Evolutionary conservation across 306 rosid genomes (phyloP), one percentile per base, ranked within the genome.

Genomic region (Senna siamea): DNA sequence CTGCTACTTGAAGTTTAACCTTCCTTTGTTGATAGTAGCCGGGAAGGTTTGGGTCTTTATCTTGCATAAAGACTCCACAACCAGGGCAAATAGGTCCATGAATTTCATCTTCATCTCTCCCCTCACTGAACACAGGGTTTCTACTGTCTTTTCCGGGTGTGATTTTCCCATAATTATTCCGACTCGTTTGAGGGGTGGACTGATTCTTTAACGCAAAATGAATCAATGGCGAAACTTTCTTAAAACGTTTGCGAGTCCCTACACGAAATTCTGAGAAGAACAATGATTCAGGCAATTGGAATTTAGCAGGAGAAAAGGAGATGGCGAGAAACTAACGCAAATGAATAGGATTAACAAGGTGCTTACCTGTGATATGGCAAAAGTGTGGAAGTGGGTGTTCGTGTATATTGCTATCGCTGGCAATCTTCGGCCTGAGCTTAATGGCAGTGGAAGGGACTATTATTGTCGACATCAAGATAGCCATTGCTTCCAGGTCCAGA

Each of bases 61-160:
- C 92, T 85, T 91, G 98, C 97, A 93, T 85, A 62, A 86, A 93
- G 51, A 93, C 89, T 53, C 98, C 98, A 86, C 98, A 93, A n/a
- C 98, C 98, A 52, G 96, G 96, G 78, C 97, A 93, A 62, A 91
- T 76, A 40, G 82, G 87, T 11, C 93, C 98, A 76, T 70, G 78
- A 56, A 64, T 78, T 76, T 91, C 97, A 72, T 93, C 97, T 74
- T 86, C 97, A 70, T 93, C 96, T 78, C 98, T 88, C 8, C 98
- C 97, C 79, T 93, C 98, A 74, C 97, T 91, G 79, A 91, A 65
- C 64, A 93, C n/a, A 0, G 87, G 87, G 41, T 66, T 84, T 48
- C 79, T 74, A 65, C 86, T 51, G 51, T 79, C 75, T 70, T 70
- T 85, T 35, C 80, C 81, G 0, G 15, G 77, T 5, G 61, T 79